phyloP scores from a whole-genome alignment of 768 basidiomycete species.

The Dictyophora rubrovolvata region DNA sequence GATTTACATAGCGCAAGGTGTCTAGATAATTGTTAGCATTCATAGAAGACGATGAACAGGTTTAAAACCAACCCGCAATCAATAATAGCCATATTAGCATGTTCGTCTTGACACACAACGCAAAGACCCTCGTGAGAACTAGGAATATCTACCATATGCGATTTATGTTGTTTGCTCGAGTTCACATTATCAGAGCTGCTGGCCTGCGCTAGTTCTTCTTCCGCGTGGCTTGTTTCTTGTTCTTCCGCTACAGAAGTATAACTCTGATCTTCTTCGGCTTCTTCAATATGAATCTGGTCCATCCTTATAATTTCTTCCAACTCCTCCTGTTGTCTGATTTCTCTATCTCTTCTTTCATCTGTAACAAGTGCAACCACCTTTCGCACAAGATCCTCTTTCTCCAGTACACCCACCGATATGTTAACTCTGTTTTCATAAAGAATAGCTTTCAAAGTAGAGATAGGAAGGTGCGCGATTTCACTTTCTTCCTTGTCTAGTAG shows the following conservation, averaged over 20 bases:
- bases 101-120: slow-evolving; percentile 89
- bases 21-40: slow-evolving; percentile 26
- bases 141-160: slow-evolving; percentile 21
- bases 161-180: slow-evolving; percentile 26
- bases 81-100: slow-evolving; percentile 86
- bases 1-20: slow-evolving; percentile 70
- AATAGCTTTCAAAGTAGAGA: slow-evolving; percentile 66
- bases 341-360: slow-evolving; percentile 49
- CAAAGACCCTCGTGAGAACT: slow-evolving; percentile 56
- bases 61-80: slow-evolving; percentile 73
- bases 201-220: slow-evolving; percentile 2
- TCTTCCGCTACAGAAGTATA: slow-evolving; percentile 13
- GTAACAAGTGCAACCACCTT: slow-evolving; percentile 58
- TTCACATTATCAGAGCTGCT: slow-evolving; percentile 8
- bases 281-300: slow-evolving; percentile 15
- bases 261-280: slow-evolving; percentile 16
- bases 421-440: slow-evolving; percentile 71
- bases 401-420: slow-evolving; percentile 50
- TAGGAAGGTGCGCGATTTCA: slow-evolving; percentile 49
- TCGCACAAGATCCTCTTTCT: slow-evolving; percentile 75
- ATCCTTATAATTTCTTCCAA: slow-evolving; percentile 33
- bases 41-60: neutral
- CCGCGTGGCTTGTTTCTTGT: slow-evolving; percentile 13
- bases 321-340: slow-evolving; percentile 32
- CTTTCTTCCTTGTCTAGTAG: slow-evolving; percentile 53